Evolutionary conservation across 1,284 basidiomycete genomes (phyloP).

Genomic region (Pseudozyma thailandica): DNA sequence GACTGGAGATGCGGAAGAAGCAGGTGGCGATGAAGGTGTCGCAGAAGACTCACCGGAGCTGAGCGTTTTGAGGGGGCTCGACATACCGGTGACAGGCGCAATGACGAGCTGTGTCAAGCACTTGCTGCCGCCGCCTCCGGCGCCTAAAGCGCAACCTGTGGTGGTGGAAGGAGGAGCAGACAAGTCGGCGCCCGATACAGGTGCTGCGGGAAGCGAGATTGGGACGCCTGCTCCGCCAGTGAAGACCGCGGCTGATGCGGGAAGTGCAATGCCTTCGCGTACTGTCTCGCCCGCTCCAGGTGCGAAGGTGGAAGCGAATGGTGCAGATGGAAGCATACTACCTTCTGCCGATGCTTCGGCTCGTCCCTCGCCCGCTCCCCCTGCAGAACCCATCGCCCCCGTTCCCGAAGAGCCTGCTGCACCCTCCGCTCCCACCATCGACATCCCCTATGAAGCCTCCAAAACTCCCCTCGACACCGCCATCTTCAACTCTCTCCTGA

Average conservation of each 20-base stretch:
- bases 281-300: conserved; percentile 18
- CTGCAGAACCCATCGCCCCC: conserved; percentile 1
- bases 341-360: conserved; percentile 35
- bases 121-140: conserved; percentile 45
- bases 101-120: conserved; percentile 56
- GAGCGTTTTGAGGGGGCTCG: conserved; percentile 20
- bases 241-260: conserved; percentile 3
- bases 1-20: conserved; percentile 27
- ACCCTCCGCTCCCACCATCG: conserved; percentile 70
- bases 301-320: conserved; percentile 6
- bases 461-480: conserved; percentile 93
- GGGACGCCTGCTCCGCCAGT: conserved; percentile 38
- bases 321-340: conserved; percentile 17
- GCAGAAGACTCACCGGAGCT: conserved; percentile 47
- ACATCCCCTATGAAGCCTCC: conserved; percentile 84
- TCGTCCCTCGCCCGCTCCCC: conserved; percentile 35
- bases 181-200: conserved; percentile 22
- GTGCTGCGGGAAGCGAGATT: conserved; percentile 17
- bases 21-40: conserved; percentile 48
- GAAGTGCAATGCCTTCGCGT: conserved; percentile 27
- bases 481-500: conserved; percentile 80
- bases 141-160: conserved; percentile 14
- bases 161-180: conserved; percentile 17
- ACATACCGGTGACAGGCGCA: conserved; percentile 55
- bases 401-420: neutral